Evolutionary conservation across 2,329 filamentous ascomycete genomes (phyloP), one percentile per base, ranked within the genome.

Genomic region (Chrysosporium keratinophilum): DNA sequence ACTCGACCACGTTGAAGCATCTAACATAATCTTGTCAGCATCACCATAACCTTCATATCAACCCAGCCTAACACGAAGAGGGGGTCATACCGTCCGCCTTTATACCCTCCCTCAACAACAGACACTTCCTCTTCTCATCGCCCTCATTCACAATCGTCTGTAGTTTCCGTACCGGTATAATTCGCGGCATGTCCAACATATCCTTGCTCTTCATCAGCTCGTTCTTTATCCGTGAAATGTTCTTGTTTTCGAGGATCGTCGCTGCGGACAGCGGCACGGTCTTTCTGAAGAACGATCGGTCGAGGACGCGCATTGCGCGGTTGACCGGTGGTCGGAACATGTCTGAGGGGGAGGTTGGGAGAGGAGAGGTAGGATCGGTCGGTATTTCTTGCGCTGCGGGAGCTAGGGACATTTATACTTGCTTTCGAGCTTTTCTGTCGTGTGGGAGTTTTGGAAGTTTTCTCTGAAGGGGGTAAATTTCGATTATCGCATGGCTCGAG

Each of bases 241-340:
- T 80, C 61, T 81, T 85, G 57, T 79, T 79, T 65, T 93, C 85
- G 59, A 81, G 79, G 43, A 97, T 76, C 37, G 85, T 80, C 5
- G 89, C 91, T 2, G 89, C 90, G 7, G 88, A 80, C 20, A 91
- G 75, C 20, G 84, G 82, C 53, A 95, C 73, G 0, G 78, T 86
- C 67, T 84, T 88, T 50, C 80, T 76, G 74, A 97, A 97, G 59
- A 94, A 83, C 14, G 84, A 78, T 60, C 87, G 83, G 72, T 98
- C 90, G 59, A 98, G 81, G 48, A 80, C 79, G 65, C 83, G 83
- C 74, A 88, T 87, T 56, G 84, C 83, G 68, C 87, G 85, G 62
- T 91, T 84, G 56, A 89, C 76, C 20, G 90, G 89, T 45, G 89
- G 88, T 60, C 84, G 82, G 69, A 95, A 87, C 78, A 83, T 81